These are phyloP conservation scores for Ensete ventricosum DNA, from an alignment of 176 grass and related monocot species.

Conservation along the genomic window DNA sequence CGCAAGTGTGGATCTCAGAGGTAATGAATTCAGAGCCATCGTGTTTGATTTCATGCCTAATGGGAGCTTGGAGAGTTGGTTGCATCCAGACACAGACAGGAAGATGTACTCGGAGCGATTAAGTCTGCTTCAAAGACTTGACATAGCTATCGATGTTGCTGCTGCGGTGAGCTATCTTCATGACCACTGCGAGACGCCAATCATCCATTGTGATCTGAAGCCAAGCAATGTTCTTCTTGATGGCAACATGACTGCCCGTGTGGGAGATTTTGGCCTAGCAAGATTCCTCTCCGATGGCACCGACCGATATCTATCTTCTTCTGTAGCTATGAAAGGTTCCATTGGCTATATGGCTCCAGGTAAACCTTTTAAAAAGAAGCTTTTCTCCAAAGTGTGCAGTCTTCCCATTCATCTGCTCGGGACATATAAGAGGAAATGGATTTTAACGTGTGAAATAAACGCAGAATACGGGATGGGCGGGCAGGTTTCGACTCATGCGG, in stretches of 20 bases:
- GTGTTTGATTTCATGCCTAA: constrained; percentile 49
- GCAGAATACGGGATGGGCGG: constrained; percentile 31
- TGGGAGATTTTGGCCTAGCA: constrained; percentile 21
- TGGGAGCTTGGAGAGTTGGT: constrained; percentile 40
- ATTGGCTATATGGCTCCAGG: constrained; percentile 24
- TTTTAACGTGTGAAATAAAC: background rate
- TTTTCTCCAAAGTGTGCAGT: background rate
- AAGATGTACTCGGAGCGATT: background rate
- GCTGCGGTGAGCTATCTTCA: constrained; percentile 17
- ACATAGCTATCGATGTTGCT: constrained; percentile 13
- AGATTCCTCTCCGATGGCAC: background rate
- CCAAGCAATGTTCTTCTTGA: constrained; percentile 24
- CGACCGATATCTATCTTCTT: background rate
- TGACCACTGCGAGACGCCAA: background rate
- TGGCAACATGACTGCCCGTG: constrained; percentile 9
- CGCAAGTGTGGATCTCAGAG: constrained; percentile 18
- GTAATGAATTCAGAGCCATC: constrained; percentile 37
- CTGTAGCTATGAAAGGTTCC: background rate
- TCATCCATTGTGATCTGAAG: constrained; percentile 19
- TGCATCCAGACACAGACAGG: constrained; percentile 15
- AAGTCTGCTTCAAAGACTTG: constrained; percentile 27
- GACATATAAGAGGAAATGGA: background rate
- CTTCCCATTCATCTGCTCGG: too few species aligned
- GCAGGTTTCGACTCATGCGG: constrained; percentile 6
- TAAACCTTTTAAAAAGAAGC: background rate